phyloP scores from a whole-genome alignment of 2,329 filamentous ascomycete species.

The Paraphaeosphaeria minitans region DNA sequence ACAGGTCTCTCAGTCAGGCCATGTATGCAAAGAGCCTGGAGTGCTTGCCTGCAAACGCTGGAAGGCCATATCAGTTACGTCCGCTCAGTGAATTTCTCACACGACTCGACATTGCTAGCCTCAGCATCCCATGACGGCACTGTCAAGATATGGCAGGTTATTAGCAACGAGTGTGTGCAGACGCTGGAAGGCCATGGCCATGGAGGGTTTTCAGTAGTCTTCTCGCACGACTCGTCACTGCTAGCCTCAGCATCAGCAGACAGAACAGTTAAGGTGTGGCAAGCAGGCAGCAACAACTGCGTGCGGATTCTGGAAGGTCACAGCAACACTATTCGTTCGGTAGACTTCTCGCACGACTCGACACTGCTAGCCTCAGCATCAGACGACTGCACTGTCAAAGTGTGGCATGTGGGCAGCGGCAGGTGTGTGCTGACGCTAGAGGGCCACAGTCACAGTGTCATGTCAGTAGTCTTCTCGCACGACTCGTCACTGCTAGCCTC shows the following conservation, averaged over 20 bases:
- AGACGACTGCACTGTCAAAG: background rate
- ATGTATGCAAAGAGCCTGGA: conserved; percentile 15
- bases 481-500: background rate
- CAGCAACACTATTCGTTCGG: conserved; percentile 52
- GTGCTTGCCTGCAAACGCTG: background rate
- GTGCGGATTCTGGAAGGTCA: conserved; percentile 19
- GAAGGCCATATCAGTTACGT: background rate
- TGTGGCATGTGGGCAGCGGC: background rate
- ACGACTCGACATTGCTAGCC: background rate
- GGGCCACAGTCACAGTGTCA: background rate
- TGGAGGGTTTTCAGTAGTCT: background rate
- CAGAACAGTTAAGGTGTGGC: background rate
- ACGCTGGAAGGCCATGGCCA: background rate
- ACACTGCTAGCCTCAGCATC: background rate
- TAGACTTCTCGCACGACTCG: conserved; percentile 46
- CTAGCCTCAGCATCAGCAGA: background rate
- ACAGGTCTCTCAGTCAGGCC: conserved; percentile 15
- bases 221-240: background rate
- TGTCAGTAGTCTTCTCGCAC: conserved; percentile 9
- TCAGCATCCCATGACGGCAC: background rate
- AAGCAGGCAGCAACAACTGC: conserved; percentile 14
- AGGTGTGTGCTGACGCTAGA: conserved; percentile 18
- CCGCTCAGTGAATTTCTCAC: background rate
- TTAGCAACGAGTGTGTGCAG: background rate
- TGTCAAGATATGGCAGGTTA: background rate